phyloP scores from a whole-genome alignment of 331 rosid species.

The Stylosanthes scabra region DNA sequence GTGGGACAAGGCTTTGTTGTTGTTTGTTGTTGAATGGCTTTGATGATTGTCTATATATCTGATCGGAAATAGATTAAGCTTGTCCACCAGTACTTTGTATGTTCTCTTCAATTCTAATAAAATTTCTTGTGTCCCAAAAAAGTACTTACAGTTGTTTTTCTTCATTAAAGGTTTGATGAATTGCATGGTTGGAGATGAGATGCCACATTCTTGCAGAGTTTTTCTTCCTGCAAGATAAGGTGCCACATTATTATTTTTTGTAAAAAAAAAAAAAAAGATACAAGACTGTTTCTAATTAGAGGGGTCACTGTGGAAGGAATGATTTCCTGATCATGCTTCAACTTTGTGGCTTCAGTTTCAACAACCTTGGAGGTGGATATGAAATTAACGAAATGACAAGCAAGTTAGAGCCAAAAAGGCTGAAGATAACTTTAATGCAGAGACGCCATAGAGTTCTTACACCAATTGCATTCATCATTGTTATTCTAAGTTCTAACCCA shows the following conservation, averaged over 20 bases:
- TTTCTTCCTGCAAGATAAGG: constrained; percentile 49
- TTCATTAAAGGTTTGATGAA: constrained; percentile 44
- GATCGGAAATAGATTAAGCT: no score
- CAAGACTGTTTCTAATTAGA: constrained; percentile 13
- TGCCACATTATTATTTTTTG: constrained; percentile 39
- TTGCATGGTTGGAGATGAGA: constrained; percentile 35
- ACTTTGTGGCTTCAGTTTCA: constrained; percentile 41
- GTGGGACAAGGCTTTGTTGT: no score
- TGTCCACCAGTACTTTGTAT: no score
- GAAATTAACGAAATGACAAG: constrained; percentile 35
- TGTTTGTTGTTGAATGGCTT: no score
- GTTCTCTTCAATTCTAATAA: no score
- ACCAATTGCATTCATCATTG: constrained; percentile 49
- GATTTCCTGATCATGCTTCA: constrained; percentile 27
- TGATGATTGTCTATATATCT: not conserved
- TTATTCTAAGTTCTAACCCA: constrained; percentile 51
- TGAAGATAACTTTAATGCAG: constrained; percentile 39
- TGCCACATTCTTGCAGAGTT: constrained; percentile 47
- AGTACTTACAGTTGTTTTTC: constrained; percentile 28
- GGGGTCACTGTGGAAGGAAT: constrained; percentile 24
- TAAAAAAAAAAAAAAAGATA: not conserved
- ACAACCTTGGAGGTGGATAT: constrained; percentile 21
- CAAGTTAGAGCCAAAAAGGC: constrained; percentile 32
- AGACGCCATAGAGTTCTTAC: constrained; percentile 38
- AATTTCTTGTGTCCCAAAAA: no score